phyloP scores from a whole-genome alignment of 495 filamentous ascomycete genomes.

The Penicillium manginii region DNA sequence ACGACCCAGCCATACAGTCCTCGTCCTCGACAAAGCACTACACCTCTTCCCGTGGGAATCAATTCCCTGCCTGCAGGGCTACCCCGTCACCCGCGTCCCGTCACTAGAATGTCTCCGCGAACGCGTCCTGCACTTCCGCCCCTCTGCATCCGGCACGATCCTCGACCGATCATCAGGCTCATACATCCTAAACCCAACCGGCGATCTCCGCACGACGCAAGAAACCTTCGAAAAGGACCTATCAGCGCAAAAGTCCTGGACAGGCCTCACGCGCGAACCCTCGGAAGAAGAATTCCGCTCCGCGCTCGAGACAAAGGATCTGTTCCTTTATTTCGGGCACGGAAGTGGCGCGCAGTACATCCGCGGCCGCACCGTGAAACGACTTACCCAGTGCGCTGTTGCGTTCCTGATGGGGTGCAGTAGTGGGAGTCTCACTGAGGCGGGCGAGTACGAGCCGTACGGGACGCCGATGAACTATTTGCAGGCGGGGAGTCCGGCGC shows the following conservation, averaged over 20 bases:
- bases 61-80: constrained; percentile 78
- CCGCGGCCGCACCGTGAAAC: constrained; percentile 74
- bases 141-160: constrained; percentile 30
- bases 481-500: constrained; percentile 77
- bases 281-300: constrained; percentile 75
- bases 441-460: constrained; percentile 85
- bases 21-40: constrained; percentile 89
- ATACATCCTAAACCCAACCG: constrained; percentile 86
- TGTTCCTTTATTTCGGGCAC: constrained; percentile 94
- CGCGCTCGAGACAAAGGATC: constrained; percentile 59
- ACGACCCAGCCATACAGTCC: constrained; percentile 80
- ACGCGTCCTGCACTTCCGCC: constrained; percentile 58
- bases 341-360: constrained; percentile 96
- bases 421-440: constrained; percentile 74
- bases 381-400: constrained; percentile 75
- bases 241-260: constrained; percentile 62
- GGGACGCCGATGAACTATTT: constrained; percentile 92
- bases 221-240: constrained; percentile 68
- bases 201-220: constrained; percentile 81
- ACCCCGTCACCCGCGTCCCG: constrained; percentile 81
- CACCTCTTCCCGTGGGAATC: constrained; percentile 97
- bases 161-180: constrained; percentile 62
- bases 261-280: constrained; percentile 67
- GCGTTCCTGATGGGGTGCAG: constrained; percentile 92
- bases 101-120: constrained; percentile 79